Evolutionary conservation across 768 basidiomycete genomes (phyloP), one percentile per base, ranked within the genome.

Genomic region (Collybia sordida): DNA sequence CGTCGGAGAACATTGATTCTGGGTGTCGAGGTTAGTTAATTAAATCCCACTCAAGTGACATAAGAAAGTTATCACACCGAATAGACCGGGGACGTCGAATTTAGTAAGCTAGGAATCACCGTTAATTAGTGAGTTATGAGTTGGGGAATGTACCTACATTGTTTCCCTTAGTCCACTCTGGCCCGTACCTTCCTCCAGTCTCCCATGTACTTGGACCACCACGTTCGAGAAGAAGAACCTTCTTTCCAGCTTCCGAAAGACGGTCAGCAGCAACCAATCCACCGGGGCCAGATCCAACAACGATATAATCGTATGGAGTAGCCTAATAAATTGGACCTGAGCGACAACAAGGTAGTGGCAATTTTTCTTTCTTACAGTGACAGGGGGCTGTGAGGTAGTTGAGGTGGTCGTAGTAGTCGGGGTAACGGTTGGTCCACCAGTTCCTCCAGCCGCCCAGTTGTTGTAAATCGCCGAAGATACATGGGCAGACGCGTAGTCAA

Each of bases 1-100:
- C 59, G 48, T 82, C 81, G 12, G 74, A 71, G 67, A 86, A 86
- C 79, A 84, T 79, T 34, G 80, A 77, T 64, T 86, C 81, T 74
- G 24, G 40, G 11, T 23, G 23, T 9, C 18, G 23, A 18, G 19
- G 19, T 44, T 9, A 22, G 35, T 25, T 8, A 22, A 31, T 25
- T 8, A 4, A 1, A 25, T n/a, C 21, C 19, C n/a, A 52, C 3
- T 48, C 5, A 27, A 19, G 22, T 50, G 41, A 1, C 14, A 31
- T 31, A 11, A 3, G 9, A 31, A 3, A 4, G 14, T 3, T 12
- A 3, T 43, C 60, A 42, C 45, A 64, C 72, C 70, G 59, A 84
- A 86, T 38, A 83, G 58, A 56, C 84, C 83, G 17, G 83, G 83
- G 48, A 83, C 68, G 54, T 86, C 84, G 61, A 84, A 85, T 57